These are phyloP conservation scores for Boletus rubropictus DNA, from an alignment of 768 basidiomycete genomes.

Conservation along the genomic window DNA sequence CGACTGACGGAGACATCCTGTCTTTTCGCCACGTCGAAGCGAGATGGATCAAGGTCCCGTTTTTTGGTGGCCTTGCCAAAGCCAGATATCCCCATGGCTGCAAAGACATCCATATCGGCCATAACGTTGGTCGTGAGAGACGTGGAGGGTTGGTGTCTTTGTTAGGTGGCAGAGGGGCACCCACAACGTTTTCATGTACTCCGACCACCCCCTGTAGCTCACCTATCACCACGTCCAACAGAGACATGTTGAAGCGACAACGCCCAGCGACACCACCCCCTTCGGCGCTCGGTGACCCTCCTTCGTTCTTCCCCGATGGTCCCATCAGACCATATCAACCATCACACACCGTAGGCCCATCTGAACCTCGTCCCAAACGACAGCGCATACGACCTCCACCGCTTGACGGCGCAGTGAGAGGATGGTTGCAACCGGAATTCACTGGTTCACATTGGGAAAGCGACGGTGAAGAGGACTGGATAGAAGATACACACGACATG, in stretches of 20 bases:
- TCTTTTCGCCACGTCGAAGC: conserved; percentile 74
- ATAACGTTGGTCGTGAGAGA: conserved; percentile 25
- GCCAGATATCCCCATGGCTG: conserved; percentile 77
- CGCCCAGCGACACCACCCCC: conserved; percentile 42
- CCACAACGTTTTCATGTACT: conserved; percentile 13
- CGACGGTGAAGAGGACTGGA: conserved; percentile 32
- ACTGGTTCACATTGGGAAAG: conserved; percentile 14
- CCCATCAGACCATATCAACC: conserved; percentile 10
- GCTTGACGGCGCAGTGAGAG: conserved; percentile 47
- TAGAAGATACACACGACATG: conserved; percentile 32
- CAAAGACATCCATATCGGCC: conserved; percentile 64
- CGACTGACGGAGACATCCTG: conserved; percentile 33
- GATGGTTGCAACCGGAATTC: conserved; percentile 32
- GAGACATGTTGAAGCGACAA: conserved; percentile 50
- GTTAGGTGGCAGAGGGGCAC: conserved; percentile 18
- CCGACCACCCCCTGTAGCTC: conserved; percentile 16
- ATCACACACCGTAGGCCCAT: conserved; percentile 7
- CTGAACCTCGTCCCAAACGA: conserved; percentile 43
- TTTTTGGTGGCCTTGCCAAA: conserved; percentile 74
- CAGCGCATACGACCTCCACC: conserved; percentile 47
- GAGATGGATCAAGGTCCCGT: conserved; percentile 63
- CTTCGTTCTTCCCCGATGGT: conserved; percentile 14
- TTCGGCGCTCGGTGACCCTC: conserved; percentile 27
- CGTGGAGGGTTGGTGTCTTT: neutral
- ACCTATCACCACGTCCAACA: conserved; percentile 4